These are phyloP conservation scores for Akanthomyces muscarius DNA, from an alignment of 2,329 filamentous ascomycete species.

Conservation along the genomic window DNA sequence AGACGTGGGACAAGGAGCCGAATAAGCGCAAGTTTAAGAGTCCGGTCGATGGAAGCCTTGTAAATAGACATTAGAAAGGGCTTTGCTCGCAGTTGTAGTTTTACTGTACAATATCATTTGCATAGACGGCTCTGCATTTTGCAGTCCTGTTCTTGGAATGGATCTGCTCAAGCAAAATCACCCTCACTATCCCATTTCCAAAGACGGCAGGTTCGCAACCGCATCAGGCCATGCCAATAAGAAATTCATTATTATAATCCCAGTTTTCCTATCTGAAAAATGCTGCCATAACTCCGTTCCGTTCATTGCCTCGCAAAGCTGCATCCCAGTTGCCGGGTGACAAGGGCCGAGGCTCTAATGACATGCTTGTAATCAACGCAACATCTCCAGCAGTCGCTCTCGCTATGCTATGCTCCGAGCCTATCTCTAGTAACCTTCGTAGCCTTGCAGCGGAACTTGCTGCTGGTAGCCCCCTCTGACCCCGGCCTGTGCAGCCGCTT, in stretches of 20 bases:
- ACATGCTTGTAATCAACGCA: constrained; percentile 6
- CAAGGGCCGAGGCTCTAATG: neutral
- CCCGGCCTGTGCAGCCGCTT: constrained; percentile 30
- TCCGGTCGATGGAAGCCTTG: constrained; percentile 50
- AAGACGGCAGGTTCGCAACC: neutral
- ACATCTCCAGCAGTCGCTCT: neutral
- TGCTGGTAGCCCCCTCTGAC: constrained; percentile 36
- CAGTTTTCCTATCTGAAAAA: constrained; percentile 4
- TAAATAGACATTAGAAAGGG: constrained; percentile 34
- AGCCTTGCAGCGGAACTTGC: constrained; percentile 36
- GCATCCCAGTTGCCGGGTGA: neutral
- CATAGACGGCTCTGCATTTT: neutral
- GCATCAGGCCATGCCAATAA: neutral
- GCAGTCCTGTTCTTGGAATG: too few relatives aligned
- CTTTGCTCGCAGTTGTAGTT: neutral
- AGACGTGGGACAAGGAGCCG: constrained; percentile 68
- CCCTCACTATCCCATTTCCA: too few relatives aligned
- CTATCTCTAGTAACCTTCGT: constrained; percentile 32
- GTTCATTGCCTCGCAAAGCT: constrained; percentile 1
- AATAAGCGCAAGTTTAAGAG: constrained; percentile 47
- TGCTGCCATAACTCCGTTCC: constrained; percentile 15
- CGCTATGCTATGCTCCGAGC: neutral
- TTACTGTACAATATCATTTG: constrained; percentile 6
- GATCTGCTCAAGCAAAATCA: too few relatives aligned
- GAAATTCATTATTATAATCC: constrained; percentile 8